These are phyloP conservation scores for Chlorella vulgaris DNA, from an alignment of 139 green algal genomes.

Conservation along the genomic window DNA sequence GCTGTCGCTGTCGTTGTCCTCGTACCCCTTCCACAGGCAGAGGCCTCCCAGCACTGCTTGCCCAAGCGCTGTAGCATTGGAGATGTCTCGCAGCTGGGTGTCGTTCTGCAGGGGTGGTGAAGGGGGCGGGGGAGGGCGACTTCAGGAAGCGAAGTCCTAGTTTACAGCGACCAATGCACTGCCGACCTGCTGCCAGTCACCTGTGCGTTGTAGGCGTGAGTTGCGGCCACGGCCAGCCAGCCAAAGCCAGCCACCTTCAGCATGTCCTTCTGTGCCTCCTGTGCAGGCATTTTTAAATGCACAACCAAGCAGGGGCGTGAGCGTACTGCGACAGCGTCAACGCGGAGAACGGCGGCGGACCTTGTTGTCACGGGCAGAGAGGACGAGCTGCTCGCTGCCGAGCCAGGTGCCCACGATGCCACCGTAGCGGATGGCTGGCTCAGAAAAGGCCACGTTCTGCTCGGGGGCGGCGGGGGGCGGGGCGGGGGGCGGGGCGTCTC, in stretches of 20 bases:
- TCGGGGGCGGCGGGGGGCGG: no score
- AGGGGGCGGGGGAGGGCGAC: no score
- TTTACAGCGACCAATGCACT: no score
- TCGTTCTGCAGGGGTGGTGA: conserved; percentile 4
- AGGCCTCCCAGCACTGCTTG: conserved; percentile 10
- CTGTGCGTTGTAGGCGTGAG: conserved; percentile 11
- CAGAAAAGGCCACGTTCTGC: conserved; percentile 2
- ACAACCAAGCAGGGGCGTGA: no score
- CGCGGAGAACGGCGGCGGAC: no score
- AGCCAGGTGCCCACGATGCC: conserved; percentile 16
- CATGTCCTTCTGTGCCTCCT: conserved; percentile 1
- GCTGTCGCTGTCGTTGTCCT: neutral
- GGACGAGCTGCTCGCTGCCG: conserved; percentile 20
- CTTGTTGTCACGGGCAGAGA: neutral
- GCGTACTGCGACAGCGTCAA: no score
- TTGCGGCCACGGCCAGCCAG: conserved; percentile 11
- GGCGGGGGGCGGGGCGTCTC: no score
- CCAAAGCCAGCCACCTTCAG: conserved; percentile 18
- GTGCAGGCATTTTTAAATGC: no score
- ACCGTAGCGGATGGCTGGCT: neutral
- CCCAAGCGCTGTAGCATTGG: neutral
- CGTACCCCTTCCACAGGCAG: conserved; percentile 12
- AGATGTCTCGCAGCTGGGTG: neutral
- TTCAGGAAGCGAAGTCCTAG: neutral
- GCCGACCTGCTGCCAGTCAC: no score